Conservation (phyloP, 176 grass and related monocot species). For the Pontederia paniculata region DNA sequence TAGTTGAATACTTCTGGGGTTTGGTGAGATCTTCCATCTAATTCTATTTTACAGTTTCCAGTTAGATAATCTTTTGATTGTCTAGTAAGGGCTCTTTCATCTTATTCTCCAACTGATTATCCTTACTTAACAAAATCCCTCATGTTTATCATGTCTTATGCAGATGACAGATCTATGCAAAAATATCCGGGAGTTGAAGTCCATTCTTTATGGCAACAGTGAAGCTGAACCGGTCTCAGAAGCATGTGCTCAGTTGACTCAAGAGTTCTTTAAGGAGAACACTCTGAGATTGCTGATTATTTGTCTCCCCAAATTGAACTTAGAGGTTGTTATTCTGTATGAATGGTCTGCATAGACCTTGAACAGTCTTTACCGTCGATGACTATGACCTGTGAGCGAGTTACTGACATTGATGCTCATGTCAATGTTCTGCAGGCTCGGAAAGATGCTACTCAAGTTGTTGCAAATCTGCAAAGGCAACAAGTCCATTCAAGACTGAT, state of each 20-base stretch:
- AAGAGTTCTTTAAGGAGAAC: slow-evolving; percentile 94
- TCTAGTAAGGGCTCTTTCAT: too few relatives aligned
- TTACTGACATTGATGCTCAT: background rate
- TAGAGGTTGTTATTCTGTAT: slow-evolving; percentile 50
- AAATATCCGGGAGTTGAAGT: slow-evolving; percentile 95
- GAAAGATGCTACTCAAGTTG: slow-evolving; percentile 86
- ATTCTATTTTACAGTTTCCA: too few relatives aligned
- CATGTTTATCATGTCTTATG: slow-evolving; percentile 19
- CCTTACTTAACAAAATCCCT: too few relatives aligned
- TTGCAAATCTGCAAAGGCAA: slow-evolving; percentile 82
- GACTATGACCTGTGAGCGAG: too few relatives aligned
- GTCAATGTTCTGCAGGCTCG: slow-evolving; percentile 42
- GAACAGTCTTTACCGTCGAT: too few relatives aligned
- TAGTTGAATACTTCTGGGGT: too few relatives aligned
- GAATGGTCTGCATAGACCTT: background rate
- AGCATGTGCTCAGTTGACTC: slow-evolving; percentile 76
- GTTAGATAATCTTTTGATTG: too few relatives aligned
- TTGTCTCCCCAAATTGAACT: slow-evolving; percentile 78
- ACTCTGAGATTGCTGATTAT: slow-evolving; percentile 80
- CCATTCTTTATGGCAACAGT: slow-evolving; percentile 79
- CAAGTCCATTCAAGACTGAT: slow-evolving; percentile 60
- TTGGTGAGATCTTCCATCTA: too few relatives aligned
- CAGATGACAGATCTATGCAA: slow-evolving; percentile 88
- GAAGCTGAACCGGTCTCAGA: slow-evolving; percentile 79
- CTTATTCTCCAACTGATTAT: too few relatives aligned